A percentile compares a stretch with the other conserved stretches of the same genome.
Evolutionary conservation across 2,329 filamentous ascomycete genomes (phyloP).

Genomic region (Phyllosticta citriasiana): DNA sequence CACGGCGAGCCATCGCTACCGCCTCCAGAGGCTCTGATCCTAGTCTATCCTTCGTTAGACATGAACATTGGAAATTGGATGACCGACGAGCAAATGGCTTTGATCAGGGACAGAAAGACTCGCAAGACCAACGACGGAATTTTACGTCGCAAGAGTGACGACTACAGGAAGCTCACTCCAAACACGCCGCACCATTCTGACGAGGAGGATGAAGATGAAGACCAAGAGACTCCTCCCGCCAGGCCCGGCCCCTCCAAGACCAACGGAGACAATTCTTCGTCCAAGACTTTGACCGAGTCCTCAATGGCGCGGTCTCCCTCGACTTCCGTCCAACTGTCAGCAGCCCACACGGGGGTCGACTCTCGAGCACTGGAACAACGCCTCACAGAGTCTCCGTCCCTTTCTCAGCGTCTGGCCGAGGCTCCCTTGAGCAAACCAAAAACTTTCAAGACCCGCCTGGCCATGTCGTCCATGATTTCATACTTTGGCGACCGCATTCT

Average conservation of each 20-base stretch:
- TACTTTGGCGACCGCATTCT: conserved; percentile 95
- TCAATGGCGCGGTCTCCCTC: not conserved
- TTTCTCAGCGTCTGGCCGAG: not conserved
- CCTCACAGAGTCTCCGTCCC: conserved; percentile 10
- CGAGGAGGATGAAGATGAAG: conserved; percentile 50
- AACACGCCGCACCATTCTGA: conserved; percentile 75
- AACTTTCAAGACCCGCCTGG: conserved; percentile 69
- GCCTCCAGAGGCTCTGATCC: conserved; percentile 71
- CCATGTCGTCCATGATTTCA: conserved; percentile 93
- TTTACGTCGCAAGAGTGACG: conserved; percentile 73
- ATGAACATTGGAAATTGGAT: conserved; percentile 99
- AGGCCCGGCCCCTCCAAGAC: conserved; percentile 8
- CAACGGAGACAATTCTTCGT: conserved; percentile 8
- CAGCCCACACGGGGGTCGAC: conserved; percentile 28
- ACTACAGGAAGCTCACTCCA: conserved; percentile 72
- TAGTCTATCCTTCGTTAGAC: conserved; percentile 84
- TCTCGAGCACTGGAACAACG: conserved; percentile 17
- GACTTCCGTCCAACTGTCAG: conserved; percentile 28
- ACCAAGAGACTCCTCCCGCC: conserved; percentile 19
- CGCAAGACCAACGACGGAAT: conserved; percentile 70
- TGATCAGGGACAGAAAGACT: conserved; percentile 75
- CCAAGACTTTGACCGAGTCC: conserved; percentile 16
- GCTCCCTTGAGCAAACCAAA: conserved; percentile 29
- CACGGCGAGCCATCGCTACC: conserved; percentile 49
- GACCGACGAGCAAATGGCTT: conserved; percentile 92